phyloP scores from a whole-genome alignment of 768 basidiomycete species.

The Boletus rufocinnamomeus region DNA sequence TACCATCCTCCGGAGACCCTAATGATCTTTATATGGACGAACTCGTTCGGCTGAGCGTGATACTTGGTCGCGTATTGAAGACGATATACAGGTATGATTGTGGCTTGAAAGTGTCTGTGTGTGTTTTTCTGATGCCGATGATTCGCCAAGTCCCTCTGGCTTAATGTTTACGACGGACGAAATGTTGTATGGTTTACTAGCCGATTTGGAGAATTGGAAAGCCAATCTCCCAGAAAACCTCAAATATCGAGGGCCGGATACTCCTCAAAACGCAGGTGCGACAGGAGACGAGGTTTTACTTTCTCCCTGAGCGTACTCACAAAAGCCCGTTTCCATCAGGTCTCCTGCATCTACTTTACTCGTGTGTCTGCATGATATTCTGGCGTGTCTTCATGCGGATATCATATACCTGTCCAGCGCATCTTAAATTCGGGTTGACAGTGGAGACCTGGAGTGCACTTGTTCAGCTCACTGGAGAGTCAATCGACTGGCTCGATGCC shows the following conservation, averaged over 20 bases:
- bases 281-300: conserved; percentile 7
- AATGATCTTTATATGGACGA: conserved; percentile 84
- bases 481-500: conserved; percentile 87
- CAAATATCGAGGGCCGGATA: conserved; percentile 71
- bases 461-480: conserved; percentile 70
- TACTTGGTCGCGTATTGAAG: conserved; percentile 90
- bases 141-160: conserved; percentile 70
- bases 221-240: conserved; percentile 74
- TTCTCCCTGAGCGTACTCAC: conserved; percentile 5
- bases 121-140: conserved; percentile 13
- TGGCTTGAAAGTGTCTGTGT: neutral
- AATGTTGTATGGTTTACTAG: conserved; percentile 61
- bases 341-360: conserved; percentile 83
- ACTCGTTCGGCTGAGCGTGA: conserved; percentile 86
- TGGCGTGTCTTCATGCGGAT: conserved; percentile 99
- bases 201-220: conserved; percentile 78
- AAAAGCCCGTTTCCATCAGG: conserved; percentile 45
- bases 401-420: conserved; percentile 87
- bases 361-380: conserved; percentile 93
- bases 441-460: conserved; percentile 79
- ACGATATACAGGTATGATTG: conserved; percentile 79
- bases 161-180: conserved; percentile 84
- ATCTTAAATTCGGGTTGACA: conserved; percentile 83
- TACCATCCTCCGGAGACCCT: conserved; percentile 86
- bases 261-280: conserved; percentile 67